Evolutionary conservation across 805 yeast genomes (phyloP), one percentile per base, ranked within the genome.

Genomic region (Sungouiella thailandica): DNA sequence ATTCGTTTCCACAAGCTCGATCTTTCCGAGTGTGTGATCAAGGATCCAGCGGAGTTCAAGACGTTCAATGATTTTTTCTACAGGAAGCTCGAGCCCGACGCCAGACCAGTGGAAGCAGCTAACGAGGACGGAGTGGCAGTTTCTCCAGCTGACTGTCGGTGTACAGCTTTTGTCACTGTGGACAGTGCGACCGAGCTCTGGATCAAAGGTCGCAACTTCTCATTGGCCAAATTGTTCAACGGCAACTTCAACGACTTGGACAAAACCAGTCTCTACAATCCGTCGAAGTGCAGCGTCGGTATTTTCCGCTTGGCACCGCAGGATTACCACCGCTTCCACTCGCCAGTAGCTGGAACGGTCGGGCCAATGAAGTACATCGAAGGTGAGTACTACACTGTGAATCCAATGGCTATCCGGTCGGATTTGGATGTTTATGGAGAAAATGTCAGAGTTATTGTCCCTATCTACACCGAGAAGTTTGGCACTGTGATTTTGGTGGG

Each of bases 331-430:
- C 65, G 98, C 28, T 89, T 90, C 58, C 98, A 90, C 55, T 71
- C 77, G 11, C 96, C 97, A 0, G 89, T 93, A 2, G 74, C 72
- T 38, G 97, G 97, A 2, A 53, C 53, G 0, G 58, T 93, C 22
- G 83, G 83, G 1, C 68, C 75, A 37, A 80, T 90, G 11, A 67
- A 67, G 29, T 71, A 67, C 44, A 83, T 90, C 20, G 83, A 79
- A 23, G 98, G 97, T 1, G 93, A 88, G 49, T 90, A 90, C 55
- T 90, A 86, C 55, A 90, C 97, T 0, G 98, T 90, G 13, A 90
- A 90, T 51, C 97, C 97, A 1, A 90, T 90, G 97, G 97, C 97
- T 0, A 75, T 93, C 22, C 61, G 97, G 36, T 83, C 95, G 2
- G 75, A 77, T 8, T 60, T 90, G 36, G 97, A 90, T 56, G 97